Conservation (phyloP, 139 green algal genomes). For the Tetratostichococcus sp. region DNA sequence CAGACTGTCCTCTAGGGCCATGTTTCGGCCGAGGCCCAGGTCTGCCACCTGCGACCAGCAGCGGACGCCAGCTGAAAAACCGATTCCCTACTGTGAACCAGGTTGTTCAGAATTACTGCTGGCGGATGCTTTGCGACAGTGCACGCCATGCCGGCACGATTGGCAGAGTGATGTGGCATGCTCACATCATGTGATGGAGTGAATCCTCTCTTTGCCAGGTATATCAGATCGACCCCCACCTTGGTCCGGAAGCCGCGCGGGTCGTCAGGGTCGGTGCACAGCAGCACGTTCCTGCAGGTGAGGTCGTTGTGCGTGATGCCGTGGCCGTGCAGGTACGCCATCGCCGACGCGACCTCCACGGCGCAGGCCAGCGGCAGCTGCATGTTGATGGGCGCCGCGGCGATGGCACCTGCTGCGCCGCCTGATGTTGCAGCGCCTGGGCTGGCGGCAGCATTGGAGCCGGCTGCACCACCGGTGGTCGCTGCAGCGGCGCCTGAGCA, state of each 20-base stretch:
- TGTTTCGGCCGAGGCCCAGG: slow-evolving; percentile 51
- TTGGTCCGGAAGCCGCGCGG: slow-evolving; percentile 42
- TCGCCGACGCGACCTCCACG: not conserved
- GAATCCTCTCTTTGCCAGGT: no score
- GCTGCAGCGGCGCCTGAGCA: no score
- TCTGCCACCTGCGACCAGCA: slow-evolving; percentile 31
- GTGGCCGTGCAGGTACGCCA: not conserved
- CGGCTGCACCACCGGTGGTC: no score
- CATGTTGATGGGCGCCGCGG: not conserved
- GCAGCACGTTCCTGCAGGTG: not conserved
- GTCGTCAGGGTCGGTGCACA: slow-evolving; percentile 8
- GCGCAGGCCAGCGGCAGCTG: not conserved
- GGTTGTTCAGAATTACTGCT: no score
- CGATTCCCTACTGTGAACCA: no score
- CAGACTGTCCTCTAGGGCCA: slow-evolving; percentile 4
- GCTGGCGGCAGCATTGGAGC: no score
- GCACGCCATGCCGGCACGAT: no score
- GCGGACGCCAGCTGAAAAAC: no score
- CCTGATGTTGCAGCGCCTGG: no score
- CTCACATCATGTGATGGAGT: not conserved
- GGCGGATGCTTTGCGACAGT: no score
- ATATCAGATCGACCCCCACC: slow-evolving; percentile 2
- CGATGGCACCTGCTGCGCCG: no score
- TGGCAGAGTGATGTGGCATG: not conserved
- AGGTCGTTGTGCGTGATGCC: not conserved